These are phyloP conservation scores for Ceratocystis alfenasii DNA, from an alignment of 2,329 filamentous ascomycete species.

Conservation along the genomic window DNA sequence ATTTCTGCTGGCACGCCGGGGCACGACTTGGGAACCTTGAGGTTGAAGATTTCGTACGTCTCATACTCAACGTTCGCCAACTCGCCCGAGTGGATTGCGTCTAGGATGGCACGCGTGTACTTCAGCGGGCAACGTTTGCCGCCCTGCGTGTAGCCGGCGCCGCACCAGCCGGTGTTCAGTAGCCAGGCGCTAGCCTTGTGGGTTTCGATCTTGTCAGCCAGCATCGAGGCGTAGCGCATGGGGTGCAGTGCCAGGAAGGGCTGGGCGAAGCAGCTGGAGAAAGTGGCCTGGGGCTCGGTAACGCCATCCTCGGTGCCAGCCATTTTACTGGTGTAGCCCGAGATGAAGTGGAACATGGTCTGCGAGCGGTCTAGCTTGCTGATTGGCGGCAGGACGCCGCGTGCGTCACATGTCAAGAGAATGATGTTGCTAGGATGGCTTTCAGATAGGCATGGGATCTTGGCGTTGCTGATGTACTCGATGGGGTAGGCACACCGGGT, in stretches of 20 bases:
- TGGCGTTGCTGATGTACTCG: slow-evolving; percentile 97
- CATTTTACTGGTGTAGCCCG: slow-evolving; percentile 99
- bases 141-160: slow-evolving; percentile 77
- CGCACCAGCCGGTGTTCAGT: slow-evolving; percentile 96
- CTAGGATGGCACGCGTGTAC: slow-evolving; percentile 96
- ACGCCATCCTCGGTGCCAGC: slow-evolving; percentile 95
- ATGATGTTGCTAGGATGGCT: slow-evolving; percentile 95
- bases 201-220: slow-evolving; percentile 91
- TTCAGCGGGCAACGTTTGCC: slow-evolving; percentile 96
- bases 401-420: slow-evolving; percentile 92
- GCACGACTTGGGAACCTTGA: slow-evolving; percentile 86
- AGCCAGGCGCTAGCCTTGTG: slow-evolving; percentile 97
- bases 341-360: slow-evolving; percentile 99
- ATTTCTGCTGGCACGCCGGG: slow-evolving; percentile 80
- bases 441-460: slow-evolving; percentile 84
- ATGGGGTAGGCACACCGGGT: slow-evolving; percentile 96
- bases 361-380: slow-evolving; percentile 89
- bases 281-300: slow-evolving; percentile 93
- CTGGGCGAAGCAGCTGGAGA: slow-evolving; percentile 98
- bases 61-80: slow-evolving; percentile 89
- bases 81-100: slow-evolving; percentile 90
- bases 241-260: slow-evolving; percentile 97
- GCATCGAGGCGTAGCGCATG: slow-evolving; percentile 98
- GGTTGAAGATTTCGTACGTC: slow-evolving; percentile 92
- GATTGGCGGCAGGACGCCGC: slow-evolving; percentile 93